Conservation (phyloP, 345 rosid species). For the Gynandropsis gynandra region DNA sequence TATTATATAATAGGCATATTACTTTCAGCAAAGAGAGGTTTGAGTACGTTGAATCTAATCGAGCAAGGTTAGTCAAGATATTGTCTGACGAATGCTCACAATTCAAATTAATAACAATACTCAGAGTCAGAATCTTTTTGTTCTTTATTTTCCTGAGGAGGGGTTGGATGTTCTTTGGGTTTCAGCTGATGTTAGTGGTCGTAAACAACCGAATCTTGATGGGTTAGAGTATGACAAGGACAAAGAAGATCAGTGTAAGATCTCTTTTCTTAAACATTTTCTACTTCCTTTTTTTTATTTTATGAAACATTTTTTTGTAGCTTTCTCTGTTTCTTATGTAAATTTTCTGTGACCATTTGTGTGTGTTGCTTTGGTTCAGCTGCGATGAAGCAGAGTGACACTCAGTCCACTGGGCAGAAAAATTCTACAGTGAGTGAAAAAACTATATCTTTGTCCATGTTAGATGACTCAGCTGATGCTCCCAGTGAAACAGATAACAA, state of each 20-base stretch:
- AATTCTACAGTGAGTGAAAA: slow-evolving; percentile 25
- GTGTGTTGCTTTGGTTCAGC: slow-evolving; percentile 21
- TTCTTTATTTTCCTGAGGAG: no score
- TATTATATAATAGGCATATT: no score
- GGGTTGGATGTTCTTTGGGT: not conserved
- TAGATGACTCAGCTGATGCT: slow-evolving; percentile 13
- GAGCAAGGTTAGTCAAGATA: slow-evolving; percentile 19
- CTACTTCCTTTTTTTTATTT: no score
- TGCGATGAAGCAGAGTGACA: slow-evolving; percentile 19
- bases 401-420: slow-evolving; percentile 4
- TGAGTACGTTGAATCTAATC: slow-evolving; percentile 21
- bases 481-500: slow-evolving; percentile 10
- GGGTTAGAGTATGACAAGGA: slow-evolving; percentile 8
- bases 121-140: not conserved
- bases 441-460: slow-evolving; percentile 23
- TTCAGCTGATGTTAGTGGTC: slow-evolving; percentile 18
- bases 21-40: slow-evolving; percentile 15
- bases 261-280: not conserved
- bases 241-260: slow-evolving; percentile 22
- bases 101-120: no score
- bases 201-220: not conserved
- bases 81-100: no score
- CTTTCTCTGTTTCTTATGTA: not conserved
- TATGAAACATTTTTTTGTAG: not conserved
- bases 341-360: slow-evolving; percentile 12